Percentiles rank a stretch among this genome's conserved stretches.
Conservation (phyloP, 805 yeast species). For the Priceomyces castillae region DNA sequence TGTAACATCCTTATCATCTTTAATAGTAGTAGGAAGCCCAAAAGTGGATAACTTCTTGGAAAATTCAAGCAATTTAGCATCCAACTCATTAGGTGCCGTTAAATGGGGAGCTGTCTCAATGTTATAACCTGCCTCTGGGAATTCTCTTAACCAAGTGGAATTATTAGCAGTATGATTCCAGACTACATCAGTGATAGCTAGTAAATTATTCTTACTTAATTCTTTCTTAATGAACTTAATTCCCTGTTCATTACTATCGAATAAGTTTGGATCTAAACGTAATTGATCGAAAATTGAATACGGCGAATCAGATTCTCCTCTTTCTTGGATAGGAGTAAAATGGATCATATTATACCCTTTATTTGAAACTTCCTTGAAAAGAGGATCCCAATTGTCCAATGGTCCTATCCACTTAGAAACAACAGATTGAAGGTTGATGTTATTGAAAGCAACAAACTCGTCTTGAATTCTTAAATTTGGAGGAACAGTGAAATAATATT, state of each 20-base stretch:
- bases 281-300: conserved; percentile 89
- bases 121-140: conserved; percentile 91
- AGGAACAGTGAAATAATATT: conserved; percentile 74
- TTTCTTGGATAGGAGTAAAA: conserved; percentile 86
- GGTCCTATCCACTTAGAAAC: conserved; percentile 92
- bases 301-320: conserved; percentile 92
- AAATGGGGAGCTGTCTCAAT: conserved; percentile 87
- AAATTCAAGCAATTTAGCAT: conserved; percentile 61
- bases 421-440: conserved; percentile 78
- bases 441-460: conserved; percentile 64
- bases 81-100: conserved; percentile 79
- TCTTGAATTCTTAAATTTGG: conserved; percentile 64
- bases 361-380: conserved; percentile 56
- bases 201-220: conserved; percentile 55
- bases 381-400: conserved; percentile 58
- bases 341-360: conserved; percentile 96
- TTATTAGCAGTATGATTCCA: conserved; percentile 94
- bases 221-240: conserved; percentile 45
- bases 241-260: conserved; percentile 56
- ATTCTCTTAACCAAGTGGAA: conserved; percentile 78
- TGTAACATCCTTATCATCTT: conserved; percentile 52
- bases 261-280: conserved; percentile 64
- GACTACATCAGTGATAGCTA: conserved; percentile 87
- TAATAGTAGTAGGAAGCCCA: conserved; percentile 61
- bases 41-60: conserved; percentile 54